phyloP scores from a whole-genome alignment of 208 protist species.

The Angomonas desouzai region DNA sequence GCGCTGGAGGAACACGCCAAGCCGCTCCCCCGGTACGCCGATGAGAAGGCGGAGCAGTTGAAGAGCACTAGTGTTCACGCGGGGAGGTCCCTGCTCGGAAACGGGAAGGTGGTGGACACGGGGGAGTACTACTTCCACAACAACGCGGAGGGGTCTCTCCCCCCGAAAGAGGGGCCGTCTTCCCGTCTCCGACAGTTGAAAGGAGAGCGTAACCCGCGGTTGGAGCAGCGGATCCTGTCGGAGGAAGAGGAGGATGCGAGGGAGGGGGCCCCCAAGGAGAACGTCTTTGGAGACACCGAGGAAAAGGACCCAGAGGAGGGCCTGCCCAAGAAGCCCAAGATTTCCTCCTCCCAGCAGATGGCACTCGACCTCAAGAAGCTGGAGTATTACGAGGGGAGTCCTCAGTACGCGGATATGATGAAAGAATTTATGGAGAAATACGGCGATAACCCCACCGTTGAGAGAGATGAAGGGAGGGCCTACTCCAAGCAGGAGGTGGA shows the following conservation, averaged over 20 bases:
- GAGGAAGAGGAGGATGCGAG: neutral
- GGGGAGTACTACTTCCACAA: slow-evolving; percentile 31
- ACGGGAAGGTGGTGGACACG: slow-evolving; percentile 25
- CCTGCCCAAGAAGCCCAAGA: slow-evolving; percentile 16
- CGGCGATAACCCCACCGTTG: slow-evolving; percentile 12
- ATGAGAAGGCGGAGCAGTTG: slow-evolving; percentile 47
- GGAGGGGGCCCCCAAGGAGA: neutral
- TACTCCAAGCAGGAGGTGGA: slow-evolving; percentile 63
- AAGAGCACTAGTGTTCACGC: slow-evolving; percentile 71
- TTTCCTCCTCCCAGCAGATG: slow-evolving; percentile 36
- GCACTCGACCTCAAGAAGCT: slow-evolving; percentile 74
- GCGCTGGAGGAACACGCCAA: slow-evolving; percentile 21
- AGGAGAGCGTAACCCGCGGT: neutral
- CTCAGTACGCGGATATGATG: slow-evolving; percentile 64
- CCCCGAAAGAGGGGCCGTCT: neutral
- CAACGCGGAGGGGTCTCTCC: neutral
- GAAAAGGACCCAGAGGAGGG: slow-evolving; percentile 20
- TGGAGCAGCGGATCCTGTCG: neutral
- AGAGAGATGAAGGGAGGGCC: slow-evolving; percentile 8
- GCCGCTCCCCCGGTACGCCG: slow-evolving; percentile 28
- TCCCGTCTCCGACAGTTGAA: neutral
- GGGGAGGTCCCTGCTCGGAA: slow-evolving; percentile 43
- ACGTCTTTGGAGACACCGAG: slow-evolving; percentile 22
- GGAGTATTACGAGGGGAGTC: slow-evolving; percentile 78
- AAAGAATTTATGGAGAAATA: slow-evolving; percentile 71